Base-by-base conservation (phyloP, 176 grass and related monocot species). In the Oryza meyeriana region DNA sequence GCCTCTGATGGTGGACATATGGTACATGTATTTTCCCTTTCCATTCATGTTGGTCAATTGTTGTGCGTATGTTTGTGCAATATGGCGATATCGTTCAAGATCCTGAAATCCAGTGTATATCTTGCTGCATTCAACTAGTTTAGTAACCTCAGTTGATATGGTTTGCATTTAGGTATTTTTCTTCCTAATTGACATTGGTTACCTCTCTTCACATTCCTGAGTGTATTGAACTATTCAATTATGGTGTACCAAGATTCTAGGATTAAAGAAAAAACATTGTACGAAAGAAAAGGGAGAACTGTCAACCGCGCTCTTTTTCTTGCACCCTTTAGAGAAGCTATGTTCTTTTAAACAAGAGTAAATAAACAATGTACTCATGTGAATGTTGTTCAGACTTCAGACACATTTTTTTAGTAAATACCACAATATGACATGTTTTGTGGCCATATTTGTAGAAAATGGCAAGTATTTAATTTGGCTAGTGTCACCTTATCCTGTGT, bases 1-100 rank as follows among this genome's bases (percentile, higher is more conserved):
- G 16, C 8, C 13, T 79, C 76, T 61, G 61, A 63, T 69, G 22
- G 69, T 88, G 71, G 38, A 84, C 14, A 59, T 35, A 79, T 29
- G 61, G 69, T 79, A 68, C 29, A 22, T 24, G 44, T 35, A 36
- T 81, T 27, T 57, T 57, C 67, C 39, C 72, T 81, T 72, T 2
- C 1, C 42, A 68, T 70, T 10, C 47, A 58, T 20, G 38, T 69
- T 57, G 64, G 13, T 50, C 10, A 72, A 52, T 55, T 77, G 17
- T 66, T 78, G 13, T 72, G 73, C 36, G 41, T 61, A 66, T 77
- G 61, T 16, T 80, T 86, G 27, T 71, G 16, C 41, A 72, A 34
- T 66, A 55, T 22, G 18, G 35, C 25, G 57, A 42, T 57, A 71
- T 33, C 5, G 74, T 73, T 83, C 22, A 78, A 66, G 57, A 55